Conservation (phyloP, 352 stramenopile species). For the Lagenidium sp. region DNA sequence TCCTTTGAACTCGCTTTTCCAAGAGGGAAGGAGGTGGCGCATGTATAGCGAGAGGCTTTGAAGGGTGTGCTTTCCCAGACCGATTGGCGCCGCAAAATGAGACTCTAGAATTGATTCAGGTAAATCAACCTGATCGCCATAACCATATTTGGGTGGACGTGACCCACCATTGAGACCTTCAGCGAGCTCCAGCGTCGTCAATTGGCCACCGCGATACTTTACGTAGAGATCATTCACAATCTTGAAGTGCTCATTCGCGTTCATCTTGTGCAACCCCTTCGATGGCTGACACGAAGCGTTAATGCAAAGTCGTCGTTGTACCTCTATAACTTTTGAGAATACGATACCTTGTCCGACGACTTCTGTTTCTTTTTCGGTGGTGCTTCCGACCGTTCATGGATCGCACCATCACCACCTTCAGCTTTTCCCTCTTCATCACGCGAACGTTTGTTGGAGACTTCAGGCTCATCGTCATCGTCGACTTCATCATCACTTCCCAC, state of each 20-base stretch:
- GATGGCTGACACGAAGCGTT: too few relatives aligned
- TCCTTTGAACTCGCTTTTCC: conserved; percentile 69
- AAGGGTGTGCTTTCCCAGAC: conserved; percentile 77
- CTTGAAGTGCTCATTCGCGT: conserved; percentile 60
- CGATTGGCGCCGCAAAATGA: conserved; percentile 50
- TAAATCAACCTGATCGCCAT: neutral
- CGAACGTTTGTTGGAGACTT: conserved; percentile 33
- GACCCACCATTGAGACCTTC: conserved; percentile 62
- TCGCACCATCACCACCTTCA: conserved; percentile 18
- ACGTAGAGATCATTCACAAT: conserved; percentile 73
- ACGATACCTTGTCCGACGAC: too few relatives aligned
- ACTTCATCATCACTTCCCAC: conserved; percentile 76
- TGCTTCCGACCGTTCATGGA: conserved; percentile 1
- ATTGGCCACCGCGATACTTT: conserved; percentile 64
- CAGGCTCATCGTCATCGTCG: conserved; percentile 59
- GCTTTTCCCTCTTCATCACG: conserved; percentile 18
- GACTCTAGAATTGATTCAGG: too few relatives aligned
- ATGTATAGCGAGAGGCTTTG: conserved; percentile 66
- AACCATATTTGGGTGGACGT: neutral
- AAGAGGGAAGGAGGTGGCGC: conserved; percentile 55
- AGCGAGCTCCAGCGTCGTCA: conserved; percentile 78
- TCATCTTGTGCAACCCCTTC: conserved; percentile 81
- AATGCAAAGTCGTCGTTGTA: too few relatives aligned
- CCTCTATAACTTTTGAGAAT: too few relatives aligned
- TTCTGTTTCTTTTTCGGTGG: conserved; percentile 50